Evolutionary conservation across 2,329 filamentous ascomycete species (phyloP).

Genomic region (Pleomassaria siparia): DNA sequence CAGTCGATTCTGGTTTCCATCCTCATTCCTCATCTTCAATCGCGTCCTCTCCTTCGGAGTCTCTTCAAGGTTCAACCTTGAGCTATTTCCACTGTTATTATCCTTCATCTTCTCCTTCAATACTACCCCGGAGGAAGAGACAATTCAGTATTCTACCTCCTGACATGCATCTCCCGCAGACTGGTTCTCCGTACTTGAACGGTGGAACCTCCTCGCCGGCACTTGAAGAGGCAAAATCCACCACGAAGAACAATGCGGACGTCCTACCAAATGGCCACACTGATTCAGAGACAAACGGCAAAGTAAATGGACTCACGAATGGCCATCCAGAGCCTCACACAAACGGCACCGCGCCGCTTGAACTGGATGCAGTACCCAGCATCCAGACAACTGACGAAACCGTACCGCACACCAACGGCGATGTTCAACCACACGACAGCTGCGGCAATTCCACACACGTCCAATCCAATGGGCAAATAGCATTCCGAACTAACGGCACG

Average conservation of each 20-base stretch:
- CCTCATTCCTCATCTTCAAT: neutral
- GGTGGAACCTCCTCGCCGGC: neutral
- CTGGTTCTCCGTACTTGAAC: neutral
- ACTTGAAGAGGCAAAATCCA: neutral
- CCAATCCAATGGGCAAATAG: neutral
- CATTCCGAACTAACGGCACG: neutral
- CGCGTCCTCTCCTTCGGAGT: neutral
- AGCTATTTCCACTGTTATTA: neutral
- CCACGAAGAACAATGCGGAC: neutral
- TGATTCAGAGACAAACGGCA: neutral
- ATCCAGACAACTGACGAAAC: too few species aligned
- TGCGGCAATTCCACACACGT: neutral
- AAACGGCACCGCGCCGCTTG: too few species aligned
- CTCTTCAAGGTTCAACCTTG: neutral
- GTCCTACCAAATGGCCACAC: neutral
- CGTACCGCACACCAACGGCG: neutral
- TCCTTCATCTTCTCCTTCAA: neutral
- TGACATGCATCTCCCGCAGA: constrained; percentile 8
- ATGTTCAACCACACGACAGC: neutral
- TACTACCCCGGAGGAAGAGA: neutral
- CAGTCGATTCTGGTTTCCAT: neutral
- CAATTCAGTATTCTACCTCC: neutral
- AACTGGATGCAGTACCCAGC: too few species aligned
- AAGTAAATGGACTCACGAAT: neutral
- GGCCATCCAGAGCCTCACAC: neutral